Evolutionary conservation across 2,329 filamentous ascomycete species (phyloP).

Genomic region (Teratosphaeria destructans): DNA sequence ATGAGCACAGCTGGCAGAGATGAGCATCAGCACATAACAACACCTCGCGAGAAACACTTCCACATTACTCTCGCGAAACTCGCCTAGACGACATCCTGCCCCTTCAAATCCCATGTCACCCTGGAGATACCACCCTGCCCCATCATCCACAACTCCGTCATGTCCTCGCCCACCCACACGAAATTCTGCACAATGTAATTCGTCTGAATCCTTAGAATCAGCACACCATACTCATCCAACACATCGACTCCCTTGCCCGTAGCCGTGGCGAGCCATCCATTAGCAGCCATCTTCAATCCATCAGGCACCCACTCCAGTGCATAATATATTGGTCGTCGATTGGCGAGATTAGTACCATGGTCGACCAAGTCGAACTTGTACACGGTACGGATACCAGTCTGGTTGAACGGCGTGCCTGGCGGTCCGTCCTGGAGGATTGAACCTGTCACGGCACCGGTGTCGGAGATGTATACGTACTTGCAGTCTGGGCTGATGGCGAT

Average conservation of each 20-base stretch:
- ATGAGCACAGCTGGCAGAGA: too few relatives aligned
- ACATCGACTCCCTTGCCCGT: conserved; percentile 32
- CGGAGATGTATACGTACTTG: conserved; percentile 36
- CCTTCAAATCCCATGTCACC: conserved; percentile 29
- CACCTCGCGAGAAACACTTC: not conserved
- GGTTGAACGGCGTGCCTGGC: conserved; percentile 21
- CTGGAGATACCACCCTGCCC: conserved; percentile 30
- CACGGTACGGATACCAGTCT: conserved; percentile 24
- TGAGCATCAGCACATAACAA: not conserved
- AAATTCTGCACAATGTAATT: conserved; percentile 37
- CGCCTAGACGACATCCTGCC: conserved; percentile 16
- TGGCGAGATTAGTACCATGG: conserved; percentile 26
- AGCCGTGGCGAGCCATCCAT: conserved; percentile 33
- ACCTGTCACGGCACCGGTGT: conserved; percentile 26
- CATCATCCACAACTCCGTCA: conserved; percentile 32
- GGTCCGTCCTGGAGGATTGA: conserved; percentile 16
- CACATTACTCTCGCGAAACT: not conserved
- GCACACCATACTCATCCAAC: conserved; percentile 27
- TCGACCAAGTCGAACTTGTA: conserved; percentile 32
- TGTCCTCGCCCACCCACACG: conserved; percentile 31
- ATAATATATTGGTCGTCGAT: conserved; percentile 32
- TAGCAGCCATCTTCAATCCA: conserved; percentile 33
- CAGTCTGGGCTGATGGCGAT: conserved; percentile 26
- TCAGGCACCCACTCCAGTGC: conserved; percentile 32
- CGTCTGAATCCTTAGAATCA: conserved; percentile 33